Evolutionary conservation across 768 basidiomycete species (phyloP), one percentile per base, ranked within the genome.

Genomic region (Suillus subaureus): DNA sequence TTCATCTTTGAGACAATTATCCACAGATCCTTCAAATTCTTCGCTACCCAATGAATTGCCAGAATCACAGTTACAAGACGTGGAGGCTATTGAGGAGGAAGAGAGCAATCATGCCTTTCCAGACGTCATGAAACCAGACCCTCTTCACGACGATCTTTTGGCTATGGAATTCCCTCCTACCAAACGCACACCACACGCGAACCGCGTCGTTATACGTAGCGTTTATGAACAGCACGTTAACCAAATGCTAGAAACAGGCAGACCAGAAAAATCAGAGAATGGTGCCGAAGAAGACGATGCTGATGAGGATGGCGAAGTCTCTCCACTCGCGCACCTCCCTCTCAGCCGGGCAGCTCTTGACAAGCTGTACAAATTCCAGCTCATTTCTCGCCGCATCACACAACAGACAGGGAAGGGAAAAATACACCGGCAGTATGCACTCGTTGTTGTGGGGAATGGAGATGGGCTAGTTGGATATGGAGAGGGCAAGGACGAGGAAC

Each of bases 351-450:
- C 7, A 16, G 73, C 81, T 31, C 66, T 77, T 61, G 64, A 70
- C n/a, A 71, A 73, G 35, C 72, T 84, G 37, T 79, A 83, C 68
- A 67, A 75, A 26, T 83, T 81, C 67, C 68, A 80, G 0, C 76
- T 85, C 65, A 66, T 86, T 67, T 69, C 66, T 68, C 84, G 89
- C 7, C 80, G 87, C 49, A 90, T 96, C 70, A 87, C 87, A 5
- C 91, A 94, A 67, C 96, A 98, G 84, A 98, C 96, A 0, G 90
- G 91, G 64, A 99, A 98, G 79, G 97, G 97, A 16, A 97, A 94
- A 73, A 90, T 92, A 67, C 82, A 85, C 33, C 84, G 87, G 21
- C 76, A 83, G 61, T 86, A 86, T 61, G 79, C 81, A 45, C 83
- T 92, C 68, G 84, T 89, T 68, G 86, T 96, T 66, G 87, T 92